A percentile compares a stretch with the other conserved stretches of the same genome.
Conservation (phyloP, 1,139 yeast species). For the Candida sp. region DNA sequence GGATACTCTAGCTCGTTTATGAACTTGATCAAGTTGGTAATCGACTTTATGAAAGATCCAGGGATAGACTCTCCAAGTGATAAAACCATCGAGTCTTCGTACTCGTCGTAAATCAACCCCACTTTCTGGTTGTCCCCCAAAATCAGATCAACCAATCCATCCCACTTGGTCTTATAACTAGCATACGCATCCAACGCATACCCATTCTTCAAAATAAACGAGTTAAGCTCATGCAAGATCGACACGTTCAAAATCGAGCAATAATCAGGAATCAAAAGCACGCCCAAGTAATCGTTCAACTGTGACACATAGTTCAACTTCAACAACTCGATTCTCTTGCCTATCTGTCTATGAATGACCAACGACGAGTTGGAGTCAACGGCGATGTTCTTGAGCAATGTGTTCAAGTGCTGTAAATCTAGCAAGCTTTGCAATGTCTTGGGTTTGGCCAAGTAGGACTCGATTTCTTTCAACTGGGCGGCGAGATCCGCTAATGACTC, state of each 20-base stretch:
- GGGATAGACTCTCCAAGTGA: not conserved
- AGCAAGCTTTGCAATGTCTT: slow-evolving; percentile 13
- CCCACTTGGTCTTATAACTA: slow-evolving; percentile 15
- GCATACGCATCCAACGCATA: slow-evolving; percentile 11
- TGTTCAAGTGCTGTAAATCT: slow-evolving; percentile 18
- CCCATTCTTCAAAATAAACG: slow-evolving; percentile 15
- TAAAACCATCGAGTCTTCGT: slow-evolving; percentile 8
- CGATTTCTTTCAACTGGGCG: slow-evolving; percentile 25
- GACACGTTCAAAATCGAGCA: slow-evolving; percentile 19
- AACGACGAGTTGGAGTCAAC: slow-evolving; percentile 6
- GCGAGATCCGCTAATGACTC: slow-evolving; percentile 26
- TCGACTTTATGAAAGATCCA: slow-evolving; percentile 19
- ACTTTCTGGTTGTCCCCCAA: slow-evolving; percentile 14
- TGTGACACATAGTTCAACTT: slow-evolving; percentile 14
- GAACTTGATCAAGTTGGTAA: slow-evolving; percentile 31
- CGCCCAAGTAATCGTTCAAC: slow-evolving; percentile 22
- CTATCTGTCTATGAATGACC: slow-evolving; percentile 14
- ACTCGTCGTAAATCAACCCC: slow-evolving; percentile 14
- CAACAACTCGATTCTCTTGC: slow-evolving; percentile 10
- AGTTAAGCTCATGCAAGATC: slow-evolving; percentile 16
- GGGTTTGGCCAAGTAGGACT: slow-evolving; percentile 14
- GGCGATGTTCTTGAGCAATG: slow-evolving; percentile 9
- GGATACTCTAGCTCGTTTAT: slow-evolving; percentile 29
- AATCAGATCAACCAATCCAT: slow-evolving; percentile 13
- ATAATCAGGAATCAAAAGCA: slow-evolving; percentile 25